Evolutionary conservation across 495 filamentous ascomycete genomes (phyloP).

Genomic region (Copromyces sp.): DNA sequence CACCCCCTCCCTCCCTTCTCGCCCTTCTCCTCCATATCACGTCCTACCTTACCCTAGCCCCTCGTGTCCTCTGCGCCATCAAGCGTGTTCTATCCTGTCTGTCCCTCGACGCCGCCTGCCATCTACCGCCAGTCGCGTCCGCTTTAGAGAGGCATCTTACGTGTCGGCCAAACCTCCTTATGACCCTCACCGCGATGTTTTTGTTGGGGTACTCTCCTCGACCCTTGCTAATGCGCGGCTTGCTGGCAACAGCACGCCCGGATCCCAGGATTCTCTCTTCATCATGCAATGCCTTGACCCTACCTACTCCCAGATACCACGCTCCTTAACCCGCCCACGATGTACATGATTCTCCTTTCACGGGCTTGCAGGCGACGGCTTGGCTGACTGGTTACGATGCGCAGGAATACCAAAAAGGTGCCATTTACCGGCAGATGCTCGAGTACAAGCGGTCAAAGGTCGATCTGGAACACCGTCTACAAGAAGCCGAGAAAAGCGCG

Average conservation of each 20-base stretch:
- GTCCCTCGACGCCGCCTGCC: conserved; percentile 2
- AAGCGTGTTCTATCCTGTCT: conserved; percentile 1
- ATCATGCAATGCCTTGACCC: conserved; percentile 14
- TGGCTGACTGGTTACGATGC: conserved; percentile 20
- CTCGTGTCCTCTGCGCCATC: background rate
- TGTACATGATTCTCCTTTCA: conserved; percentile 17
- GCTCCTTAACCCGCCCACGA: conserved; percentile 16
- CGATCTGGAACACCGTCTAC: conserved; percentile 63
- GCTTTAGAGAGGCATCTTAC: conserved; percentile 1
- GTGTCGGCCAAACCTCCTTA: conserved; percentile 12
- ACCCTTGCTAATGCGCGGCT: conserved; percentile 40
- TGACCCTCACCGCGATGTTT: conserved; percentile 13
- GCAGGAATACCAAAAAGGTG: conserved; percentile 94
- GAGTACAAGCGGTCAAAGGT: conserved; percentile 88
- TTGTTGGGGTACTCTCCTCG: conserved; percentile 23
- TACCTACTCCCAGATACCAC: conserved; percentile 10
- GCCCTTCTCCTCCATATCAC: conserved; percentile 9
- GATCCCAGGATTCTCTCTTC: conserved; percentile 18
- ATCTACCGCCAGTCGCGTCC: conserved; percentile 7
- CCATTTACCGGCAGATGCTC: conserved; percentile 92
- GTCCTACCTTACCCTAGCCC: background rate
- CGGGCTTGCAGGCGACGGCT: conserved; percentile 14
- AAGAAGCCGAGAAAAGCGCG: conserved; percentile 63
- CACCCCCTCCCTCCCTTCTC: conserved; percentile 8
- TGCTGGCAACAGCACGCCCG: conserved; percentile 33